Evolutionary conservation across 2,329 filamentous ascomycete genomes (phyloP).

Genomic region (Fusarium newnesense): DNA sequence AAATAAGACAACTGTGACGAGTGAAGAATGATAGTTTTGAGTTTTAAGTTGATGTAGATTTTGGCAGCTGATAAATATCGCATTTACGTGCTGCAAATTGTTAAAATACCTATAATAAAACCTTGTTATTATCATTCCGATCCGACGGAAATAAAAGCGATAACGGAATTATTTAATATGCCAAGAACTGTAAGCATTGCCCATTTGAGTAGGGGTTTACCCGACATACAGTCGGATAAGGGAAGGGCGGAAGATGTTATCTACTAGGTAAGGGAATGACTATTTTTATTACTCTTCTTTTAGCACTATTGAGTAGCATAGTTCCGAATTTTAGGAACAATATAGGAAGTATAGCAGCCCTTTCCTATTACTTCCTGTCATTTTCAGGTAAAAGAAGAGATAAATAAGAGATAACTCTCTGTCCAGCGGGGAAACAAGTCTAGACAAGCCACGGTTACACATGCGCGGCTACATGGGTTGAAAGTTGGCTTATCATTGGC

Average conservation of each 20-base stretch:
- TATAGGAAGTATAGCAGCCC: background rate
- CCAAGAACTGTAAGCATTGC: background rate
- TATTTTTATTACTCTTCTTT: no score
- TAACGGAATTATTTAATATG: background rate
- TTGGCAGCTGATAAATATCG: background rate
- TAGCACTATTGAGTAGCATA: rapidly evolving
- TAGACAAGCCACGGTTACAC: no score
- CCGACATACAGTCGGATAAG: background rate
- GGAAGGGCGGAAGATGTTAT: background rate
- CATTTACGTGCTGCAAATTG: background rate
- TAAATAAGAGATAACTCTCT: no score
- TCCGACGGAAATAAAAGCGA: background rate
- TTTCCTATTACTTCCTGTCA: background rate
- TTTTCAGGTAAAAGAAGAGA: no score
- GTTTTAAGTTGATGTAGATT: rapidly evolving
- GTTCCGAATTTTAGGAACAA: background rate
- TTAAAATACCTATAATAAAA: no score
- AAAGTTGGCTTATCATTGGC: background rate
- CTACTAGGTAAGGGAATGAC: no score
- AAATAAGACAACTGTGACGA: background rate
- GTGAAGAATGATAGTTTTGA: background rate
- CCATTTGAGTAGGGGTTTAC: background rate
- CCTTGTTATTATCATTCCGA: background rate
- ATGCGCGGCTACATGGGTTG: background rate
- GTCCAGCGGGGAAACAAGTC: no score